Evolutionary conservation across 2,329 filamentous ascomycete genomes (phyloP), one percentile per base, ranked within the genome.

Genomic region (Penicillium glabrum): DNA sequence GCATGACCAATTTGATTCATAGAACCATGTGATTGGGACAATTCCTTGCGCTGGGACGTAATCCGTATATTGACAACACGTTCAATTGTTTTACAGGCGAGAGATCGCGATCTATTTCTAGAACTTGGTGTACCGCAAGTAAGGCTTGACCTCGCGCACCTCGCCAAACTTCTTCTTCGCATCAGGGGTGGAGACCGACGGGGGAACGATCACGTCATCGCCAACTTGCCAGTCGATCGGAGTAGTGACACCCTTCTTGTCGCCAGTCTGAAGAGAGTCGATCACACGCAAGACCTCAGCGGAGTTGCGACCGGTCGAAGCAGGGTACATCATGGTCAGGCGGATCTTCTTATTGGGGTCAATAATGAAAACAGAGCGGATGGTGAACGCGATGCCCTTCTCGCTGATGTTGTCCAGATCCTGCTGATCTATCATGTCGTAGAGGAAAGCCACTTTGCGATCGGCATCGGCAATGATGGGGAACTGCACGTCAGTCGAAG

Each of bases 321-420:
- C 93, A 47, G 93, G 93, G 83, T 96, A 97, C 73, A 90, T 88
- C 81, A 96, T 90, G 74, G 92, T 96, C 74, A 93, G 86, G 68
- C 93, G 89, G 79, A 96, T 95, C 76, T 89, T 93, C 87, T 96
- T 96, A 79, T 85, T 88, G 64, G 93, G 92, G 81, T 97, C 92
- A 75, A 97, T 96, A 79, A 96, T 83, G 83, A 96, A 97, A 73
- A 97, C 93, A 67, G 90, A 91, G 71, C 93, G 91, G 80, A 97
- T 96, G 69, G 93, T 96, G 79, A 96, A 95, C 58, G 92, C 91
- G 67, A 93, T 89, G 67, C 67, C 89, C 84, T 91, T 91, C 70
- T 84, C 76, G 75, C 91, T 89, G 57, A 92, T 88, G 79, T 92
- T 93, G 80, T 88, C 90, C 69, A 87, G 85, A 76, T 93, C 89